Evolutionary conservation across 2,329 filamentous ascomycete genomes (phyloP), one percentile per base, ranked within the genome.

Genomic region (Mycogone perniciosa): DNA sequence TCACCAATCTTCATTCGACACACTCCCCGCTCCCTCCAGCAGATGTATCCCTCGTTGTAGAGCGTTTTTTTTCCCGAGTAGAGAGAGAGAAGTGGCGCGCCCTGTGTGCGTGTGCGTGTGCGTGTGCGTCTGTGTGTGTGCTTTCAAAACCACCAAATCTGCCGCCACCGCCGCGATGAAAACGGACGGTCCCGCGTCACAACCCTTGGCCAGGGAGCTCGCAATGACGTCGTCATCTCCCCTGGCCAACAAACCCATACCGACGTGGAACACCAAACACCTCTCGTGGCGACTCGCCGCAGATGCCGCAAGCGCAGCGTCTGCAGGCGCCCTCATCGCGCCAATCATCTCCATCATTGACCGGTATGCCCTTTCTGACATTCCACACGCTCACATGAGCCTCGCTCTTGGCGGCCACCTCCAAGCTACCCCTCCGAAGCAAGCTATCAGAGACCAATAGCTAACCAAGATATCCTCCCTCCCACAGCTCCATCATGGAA

Each of bases 321-420:
- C 80, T 42, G 88, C 90, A 8, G 89, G 86, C 2, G 79, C 78
- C 6, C 72, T 93, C 54, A 86, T 96, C 44, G 89, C 90, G 49
- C 90, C 91, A 1, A 65, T 95, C 37, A 92, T 96, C 56, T 87
- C 86, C 35, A 85, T 93, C 57, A 93, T 96, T 68, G 90, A 96
- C 68, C 82, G 86, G 87, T 91, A 72, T 44, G 20, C 20, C 20
- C 5, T 11, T 29, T 44, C 10, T n/a, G 9, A 11, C 26, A 8
- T 27, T 10, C 30, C 20, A 10, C 44, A 35, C 5, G 13, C n/a
- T 35, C 34, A 39, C 37, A 39, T 39, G 37, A 20, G 20, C 20
- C 20, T 20, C 20, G 3, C 20, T 20, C 20, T 20, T 20, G 20
- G 20, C 20, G 20, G 20, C 20, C 20, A 20, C 3, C 20, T 20